These are phyloP conservation scores for Fusarium nanum DNA, from an alignment of 2,329 filamentous ascomycete genomes.

Conservation along the genomic window DNA sequence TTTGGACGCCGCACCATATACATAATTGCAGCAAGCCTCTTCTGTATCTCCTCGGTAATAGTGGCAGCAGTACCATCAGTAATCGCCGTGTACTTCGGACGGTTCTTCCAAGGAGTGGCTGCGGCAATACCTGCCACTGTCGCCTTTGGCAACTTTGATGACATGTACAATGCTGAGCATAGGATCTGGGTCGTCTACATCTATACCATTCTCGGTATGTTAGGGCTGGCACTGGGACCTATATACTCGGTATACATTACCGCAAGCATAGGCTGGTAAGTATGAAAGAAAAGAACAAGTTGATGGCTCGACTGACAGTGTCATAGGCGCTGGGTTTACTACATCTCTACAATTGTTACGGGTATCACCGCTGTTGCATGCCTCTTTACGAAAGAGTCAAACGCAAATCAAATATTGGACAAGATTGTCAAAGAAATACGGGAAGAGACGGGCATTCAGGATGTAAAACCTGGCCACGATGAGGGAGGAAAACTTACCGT, in stretches of 20 bases:
- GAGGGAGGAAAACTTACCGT: not conserved
- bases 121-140: conserved; percentile 12
- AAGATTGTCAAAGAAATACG: not conserved
- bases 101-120: conserved; percentile 1
- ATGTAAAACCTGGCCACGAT: not conserved
- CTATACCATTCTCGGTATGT: conserved; percentile 14
- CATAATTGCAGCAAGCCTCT: not conserved
- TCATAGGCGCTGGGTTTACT: conserved; percentile 17
- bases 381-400: conserved; percentile 14
- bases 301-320: not conserved
- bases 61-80: conserved; percentile 2
- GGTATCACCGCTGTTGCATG: conserved; percentile 1
- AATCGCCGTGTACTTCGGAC: not conserved
- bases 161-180: conserved; percentile 11
- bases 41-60: not conserved
- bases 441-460: conserved; percentile 2
- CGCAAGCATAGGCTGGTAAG: conserved; percentile 15
- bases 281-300: rapidly evolving
- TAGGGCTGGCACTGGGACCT: not conserved
- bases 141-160: conserved; percentile 8
- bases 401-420: conserved; percentile 6
- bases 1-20: conserved; percentile 8
- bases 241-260: conserved; percentile 10
- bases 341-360: conserved; percentile 3
- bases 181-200: conserved; percentile 19